A percentile compares a stretch with the other conserved stretches of the same genome.
These are phyloP conservation scores for Vanrija pseudolonga DNA, from an alignment of 1,284 basidiomycete species.

Conservation along the genomic window DNA sequence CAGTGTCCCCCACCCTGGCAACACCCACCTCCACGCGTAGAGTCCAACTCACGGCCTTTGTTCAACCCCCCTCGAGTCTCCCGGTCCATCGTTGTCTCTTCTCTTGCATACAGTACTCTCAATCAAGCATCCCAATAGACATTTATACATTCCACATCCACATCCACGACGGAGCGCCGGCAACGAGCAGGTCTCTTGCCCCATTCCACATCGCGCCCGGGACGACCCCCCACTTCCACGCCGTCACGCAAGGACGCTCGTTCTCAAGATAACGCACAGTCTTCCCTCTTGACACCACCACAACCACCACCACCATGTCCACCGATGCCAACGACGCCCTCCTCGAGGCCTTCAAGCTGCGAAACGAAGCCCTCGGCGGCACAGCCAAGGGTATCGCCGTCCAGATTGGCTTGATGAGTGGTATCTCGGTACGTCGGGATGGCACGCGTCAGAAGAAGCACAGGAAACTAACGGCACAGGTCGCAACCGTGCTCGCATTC, in stretches of 20 bases:
- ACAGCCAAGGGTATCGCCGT: constrained; percentile 72
- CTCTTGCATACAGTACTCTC: too few relatives aligned
- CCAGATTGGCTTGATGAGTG: constrained; percentile 70
- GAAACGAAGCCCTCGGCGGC: constrained; percentile 42
- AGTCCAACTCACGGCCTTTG: too few relatives aligned
- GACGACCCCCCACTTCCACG: too few relatives aligned
- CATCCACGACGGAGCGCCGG: too few relatives aligned
- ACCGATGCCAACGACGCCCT: constrained; percentile 15
- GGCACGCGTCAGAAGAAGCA: not conserved
- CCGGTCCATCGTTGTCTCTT: too few relatives aligned
- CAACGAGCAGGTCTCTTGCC: too few relatives aligned
- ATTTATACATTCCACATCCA: too few relatives aligned
- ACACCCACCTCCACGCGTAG: too few relatives aligned
- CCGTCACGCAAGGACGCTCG: not conserved
- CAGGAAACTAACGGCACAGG: constrained; percentile 28
- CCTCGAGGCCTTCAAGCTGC: constrained; percentile 30
- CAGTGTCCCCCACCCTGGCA: too few relatives aligned
- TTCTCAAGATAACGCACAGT: not conserved
- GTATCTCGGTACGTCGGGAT: constrained; percentile 58
- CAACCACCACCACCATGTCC: constrained; percentile 25
- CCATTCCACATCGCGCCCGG: too few relatives aligned
- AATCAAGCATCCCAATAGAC: too few relatives aligned
- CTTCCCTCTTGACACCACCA: not conserved
- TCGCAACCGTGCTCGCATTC: constrained; percentile 65
- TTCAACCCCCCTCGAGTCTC: too few relatives aligned